Evolutionary conservation across 148 eudicot genomes (phyloP).

Genomic region (Nepenthes gracilis): DNA sequence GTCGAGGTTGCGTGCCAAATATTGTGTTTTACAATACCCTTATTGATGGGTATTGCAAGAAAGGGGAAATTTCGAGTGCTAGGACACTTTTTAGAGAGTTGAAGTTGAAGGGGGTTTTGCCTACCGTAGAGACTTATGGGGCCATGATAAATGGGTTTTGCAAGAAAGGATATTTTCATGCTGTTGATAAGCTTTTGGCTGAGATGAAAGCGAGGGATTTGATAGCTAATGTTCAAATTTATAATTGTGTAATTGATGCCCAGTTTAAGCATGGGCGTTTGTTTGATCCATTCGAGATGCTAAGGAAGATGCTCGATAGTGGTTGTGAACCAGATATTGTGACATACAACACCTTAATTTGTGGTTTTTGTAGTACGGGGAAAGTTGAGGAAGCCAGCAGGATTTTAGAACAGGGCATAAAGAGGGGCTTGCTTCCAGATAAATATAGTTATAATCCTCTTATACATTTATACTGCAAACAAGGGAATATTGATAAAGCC

Average conservation of each 20-base stretch:
- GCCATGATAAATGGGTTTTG: slow-evolving; percentile 62
- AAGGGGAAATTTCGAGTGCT: slow-evolving; percentile 42
- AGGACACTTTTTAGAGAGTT: slow-evolving; percentile 37
- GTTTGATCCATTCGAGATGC: slow-evolving; percentile 38
- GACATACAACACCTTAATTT: slow-evolving; percentile 63
- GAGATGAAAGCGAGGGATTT: slow-evolving; percentile 73
- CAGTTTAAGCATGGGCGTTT: slow-evolving; percentile 35
- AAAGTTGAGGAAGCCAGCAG: slow-evolving; percentile 57
- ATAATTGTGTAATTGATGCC: slow-evolving; percentile 62
- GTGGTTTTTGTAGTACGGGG: slow-evolving; percentile 41
- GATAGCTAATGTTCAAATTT: slow-evolving; percentile 37
- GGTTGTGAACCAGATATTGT: slow-evolving; percentile 59
- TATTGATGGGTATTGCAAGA: slow-evolving; percentile 75
- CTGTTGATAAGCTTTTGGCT: slow-evolving; percentile 43
- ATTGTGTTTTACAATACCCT: slow-evolving; percentile 72
- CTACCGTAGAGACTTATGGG: slow-evolving; percentile 68
- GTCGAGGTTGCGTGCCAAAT: slow-evolving; percentile 66
- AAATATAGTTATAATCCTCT: slow-evolving; percentile 70
- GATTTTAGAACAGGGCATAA: slow-evolving; percentile 35
- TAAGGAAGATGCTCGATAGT: slow-evolving; percentile 37
- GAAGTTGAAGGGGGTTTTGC: slow-evolving; percentile 64
- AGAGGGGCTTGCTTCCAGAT: slow-evolving; percentile 42
- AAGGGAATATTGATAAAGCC: slow-evolving; percentile 56
- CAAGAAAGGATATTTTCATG: slow-evolving; percentile 44
- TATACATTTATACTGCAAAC: slow-evolving; percentile 48